These are phyloP conservation scores for Aspergillus fischeri DNA, from an alignment of 2,329 filamentous ascomycete species.

Conservation along the genomic window DNA sequence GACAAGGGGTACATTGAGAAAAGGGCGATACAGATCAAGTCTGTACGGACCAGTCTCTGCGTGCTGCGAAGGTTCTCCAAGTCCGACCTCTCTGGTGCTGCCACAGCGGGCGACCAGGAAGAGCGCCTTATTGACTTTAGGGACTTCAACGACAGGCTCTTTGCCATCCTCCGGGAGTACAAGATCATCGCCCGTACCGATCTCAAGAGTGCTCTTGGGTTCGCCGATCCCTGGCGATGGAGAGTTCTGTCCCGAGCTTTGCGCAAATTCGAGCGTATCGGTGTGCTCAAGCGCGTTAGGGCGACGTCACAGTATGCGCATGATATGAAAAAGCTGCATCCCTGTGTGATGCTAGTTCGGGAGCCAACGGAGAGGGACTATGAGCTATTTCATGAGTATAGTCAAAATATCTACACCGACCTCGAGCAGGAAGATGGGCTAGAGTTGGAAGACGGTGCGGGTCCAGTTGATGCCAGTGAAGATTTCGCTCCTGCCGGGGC, in stretches of 20 bases:
- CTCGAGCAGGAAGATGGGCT: constrained; percentile 25
- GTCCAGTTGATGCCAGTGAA: constrained; percentile 16
- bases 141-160: constrained; percentile 47
- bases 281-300: constrained; percentile 42
- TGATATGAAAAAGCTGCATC: constrained; percentile 31
- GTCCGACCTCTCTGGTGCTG: constrained; percentile 7
- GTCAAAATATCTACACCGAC: constrained; percentile 23
- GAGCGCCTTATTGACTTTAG: constrained; percentile 44
- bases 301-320: constrained; percentile 40
- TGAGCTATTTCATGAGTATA: constrained; percentile 38
- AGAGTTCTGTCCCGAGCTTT: constrained; percentile 41
- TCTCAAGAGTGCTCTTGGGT: constrained; percentile 47
- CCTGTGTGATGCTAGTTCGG: constrained; percentile 43
- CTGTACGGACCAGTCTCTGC: constrained; percentile 54
- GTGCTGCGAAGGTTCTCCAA: constrained; percentile 49
- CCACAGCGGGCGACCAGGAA: background rate
- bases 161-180: constrained; percentile 47
- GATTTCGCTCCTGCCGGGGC: constrained; percentile 10
- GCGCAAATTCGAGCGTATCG: constrained; percentile 44
- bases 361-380: constrained; percentile 39
- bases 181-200: constrained; percentile 51
- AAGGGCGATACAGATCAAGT: constrained; percentile 44
- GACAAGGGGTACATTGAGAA: constrained; percentile 61
- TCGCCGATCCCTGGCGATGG: constrained; percentile 36
- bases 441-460: constrained; percentile 35